A percentile compares a stretch with the other conserved stretches of the same genome.
Evolutionary conservation across 345 rosid species (phyloP).

Genomic region (Eucalyptus regnans): DNA sequence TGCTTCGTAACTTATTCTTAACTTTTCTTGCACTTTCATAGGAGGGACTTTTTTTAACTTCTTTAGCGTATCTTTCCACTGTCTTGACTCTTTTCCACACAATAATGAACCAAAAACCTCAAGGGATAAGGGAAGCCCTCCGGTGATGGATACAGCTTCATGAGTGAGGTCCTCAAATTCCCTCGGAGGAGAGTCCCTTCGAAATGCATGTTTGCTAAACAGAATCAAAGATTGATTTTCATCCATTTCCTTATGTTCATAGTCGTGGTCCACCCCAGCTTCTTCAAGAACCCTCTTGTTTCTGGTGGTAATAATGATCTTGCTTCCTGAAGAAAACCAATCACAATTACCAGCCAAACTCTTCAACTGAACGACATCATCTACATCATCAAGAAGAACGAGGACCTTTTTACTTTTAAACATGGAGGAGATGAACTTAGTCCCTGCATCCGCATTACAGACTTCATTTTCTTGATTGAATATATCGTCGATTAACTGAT

Average conservation of each 20-base stretch:
- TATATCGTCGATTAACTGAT: not conserved
- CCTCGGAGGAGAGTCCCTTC: fast-evolving
- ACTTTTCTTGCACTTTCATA: fast-evolving
- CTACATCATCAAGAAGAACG: not conserved
- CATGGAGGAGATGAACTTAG: fast-evolving
- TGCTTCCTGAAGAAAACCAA: not conserved
- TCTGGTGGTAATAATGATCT: fast-evolving
- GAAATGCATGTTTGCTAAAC: not conserved
- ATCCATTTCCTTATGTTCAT: fast-evolving
- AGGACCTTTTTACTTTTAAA: not conserved
- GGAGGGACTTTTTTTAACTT: not conserved
- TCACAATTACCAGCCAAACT: fast-evolving
- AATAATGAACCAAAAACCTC: not conserved
- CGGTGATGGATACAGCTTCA: fast-evolving
- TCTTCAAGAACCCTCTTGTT: not conserved
- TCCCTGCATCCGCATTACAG: fast-evolving
- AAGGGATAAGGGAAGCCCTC: not conserved
- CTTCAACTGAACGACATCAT: fast-evolving
- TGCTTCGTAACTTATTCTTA: not conserved
- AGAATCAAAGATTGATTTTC: fast-evolving
- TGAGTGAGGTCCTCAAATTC: not conserved
- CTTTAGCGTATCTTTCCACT: fast-evolving
- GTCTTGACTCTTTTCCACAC: fast-evolving
- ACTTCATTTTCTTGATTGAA: fast-evolving
- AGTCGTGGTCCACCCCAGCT: fast-evolving